Evolutionary conservation across 78 protist genomes (phyloP).

Genomic region (Pelomyxa schiedti): DNA sequence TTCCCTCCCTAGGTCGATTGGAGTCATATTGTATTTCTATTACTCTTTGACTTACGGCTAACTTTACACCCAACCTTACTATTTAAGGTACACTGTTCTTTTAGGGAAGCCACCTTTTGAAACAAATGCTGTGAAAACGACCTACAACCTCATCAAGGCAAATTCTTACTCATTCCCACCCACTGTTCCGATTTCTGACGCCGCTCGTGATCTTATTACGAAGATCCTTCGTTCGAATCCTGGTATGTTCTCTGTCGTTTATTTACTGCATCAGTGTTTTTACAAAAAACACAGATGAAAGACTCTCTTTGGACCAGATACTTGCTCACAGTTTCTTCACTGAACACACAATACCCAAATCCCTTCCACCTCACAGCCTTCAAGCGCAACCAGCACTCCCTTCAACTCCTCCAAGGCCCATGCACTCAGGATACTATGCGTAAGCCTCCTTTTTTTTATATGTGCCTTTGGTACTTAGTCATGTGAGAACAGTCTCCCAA

Average conservation of each 20-base stretch:
- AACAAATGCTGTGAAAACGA: constrained; percentile 71
- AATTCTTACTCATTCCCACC: constrained; percentile 67
- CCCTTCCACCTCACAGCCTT: background rate
- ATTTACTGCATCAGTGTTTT: background rate
- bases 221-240: constrained; percentile 69
- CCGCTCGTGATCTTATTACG: constrained; percentile 58
- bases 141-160: constrained; percentile 66
- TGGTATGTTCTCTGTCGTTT: background rate
- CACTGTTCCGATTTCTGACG: constrained; percentile 11
- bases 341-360: background rate
- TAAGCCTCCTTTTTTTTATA: too few relatives aligned
- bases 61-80: background rate
- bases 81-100: constrained; percentile 71
- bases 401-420: background rate
- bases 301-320: background rate
- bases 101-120: constrained; percentile 95
- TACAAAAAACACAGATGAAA: background rate
- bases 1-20: constrained; percentile 93
- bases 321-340: background rate
- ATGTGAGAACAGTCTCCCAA: background rate
- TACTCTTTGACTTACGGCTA: constrained; percentile 2
- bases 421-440: too few relatives aligned
- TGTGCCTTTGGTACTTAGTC: too few relatives aligned
- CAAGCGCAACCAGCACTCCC: background rate
- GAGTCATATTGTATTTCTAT: constrained; percentile 67